A percentile compares a stretch with the other conserved stretches of the same genome.
Evolutionary conservation across 306 rosid species (phyloP).

Genomic region (Glycine latifolia): DNA sequence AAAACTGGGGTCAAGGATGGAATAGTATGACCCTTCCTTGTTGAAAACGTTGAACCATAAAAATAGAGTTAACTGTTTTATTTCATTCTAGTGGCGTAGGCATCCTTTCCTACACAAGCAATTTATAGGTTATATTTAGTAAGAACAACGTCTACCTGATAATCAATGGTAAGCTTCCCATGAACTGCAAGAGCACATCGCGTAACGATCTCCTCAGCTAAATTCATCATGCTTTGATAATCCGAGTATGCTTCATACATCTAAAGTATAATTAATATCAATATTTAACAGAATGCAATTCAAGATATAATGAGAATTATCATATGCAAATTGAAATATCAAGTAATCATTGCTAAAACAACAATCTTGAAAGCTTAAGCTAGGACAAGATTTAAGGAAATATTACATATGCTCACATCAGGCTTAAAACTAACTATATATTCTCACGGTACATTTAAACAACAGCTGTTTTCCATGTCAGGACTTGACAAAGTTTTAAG

Average conservation of each 20-base stretch:
- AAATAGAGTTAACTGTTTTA: not conserved
- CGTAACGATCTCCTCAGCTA: constrained; percentile 92
- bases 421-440: constrained; percentile 16
- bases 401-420: constrained; percentile 23
- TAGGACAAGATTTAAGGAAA: constrained; percentile 17
- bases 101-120: not conserved
- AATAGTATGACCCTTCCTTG: not conserved
- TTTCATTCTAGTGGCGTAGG: not conserved
- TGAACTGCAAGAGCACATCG: constrained; percentile 86
- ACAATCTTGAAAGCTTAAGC: constrained; percentile 27
- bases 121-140: constrained; percentile 17
- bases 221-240: constrained; percentile 97
- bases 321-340: constrained; percentile 36
- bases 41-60: not conserved
- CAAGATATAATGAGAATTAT: constrained; percentile 28
- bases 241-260: constrained; percentile 98
- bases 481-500: constrained; percentile 23
- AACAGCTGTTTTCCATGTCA: constrained; percentile 16
- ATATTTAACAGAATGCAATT: constrained; percentile 55
- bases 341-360: constrained; percentile 23
- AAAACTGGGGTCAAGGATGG: not conserved
- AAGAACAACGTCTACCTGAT: constrained; percentile 70
- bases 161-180: constrained; percentile 86
- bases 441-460: constrained; percentile 29
- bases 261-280: constrained; percentile 69